Base-by-base conservation (phyloP, 257 asterid species). In the Solanum lycopersicoides region DNA sequence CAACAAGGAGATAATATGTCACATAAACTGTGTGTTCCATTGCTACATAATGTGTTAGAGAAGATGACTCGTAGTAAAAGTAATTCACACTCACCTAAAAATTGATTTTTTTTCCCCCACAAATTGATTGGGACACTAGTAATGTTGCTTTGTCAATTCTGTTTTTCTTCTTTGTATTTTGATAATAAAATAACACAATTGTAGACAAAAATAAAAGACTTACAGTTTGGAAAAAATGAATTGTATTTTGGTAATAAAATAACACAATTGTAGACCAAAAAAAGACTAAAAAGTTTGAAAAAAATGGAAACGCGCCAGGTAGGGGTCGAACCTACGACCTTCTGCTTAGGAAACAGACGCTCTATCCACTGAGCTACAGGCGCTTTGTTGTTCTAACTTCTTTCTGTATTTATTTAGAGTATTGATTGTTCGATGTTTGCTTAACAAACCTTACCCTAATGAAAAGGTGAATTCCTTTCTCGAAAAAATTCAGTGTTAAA, bases 311-410 rank as follows among this genome's bases (percentile, higher is more conserved):
- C 97, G 98, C 98, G 96, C 98, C 98, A 95, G 98, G 98, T 93
- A 95, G 98, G 96, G 98, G 95, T 94, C 96, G 98, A 94, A 94
- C 97, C 97, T 94, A 93, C 95, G 95, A 91, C 97, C 92, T 95
- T 96, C 98, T 94, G 98, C 98, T 96, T 94, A 94, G 98, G 96
- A 96, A 94, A 95, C 95, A 94, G 95, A 93, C 96, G 96, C 98
- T 95, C 98, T 95, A 94, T 95, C 98, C 98, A 92, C 99, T 95
- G 98, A 96, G 98, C 98, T 94, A 96, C 98, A 93, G 94, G 97
- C 97, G 95, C 98, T 47, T 37, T 6, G 39, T 5, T 37, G 39
- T 37, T 35, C 7, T 37, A 6, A 1, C 39, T 37, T 37, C 39
- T 37, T 37, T 37, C 39, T 37, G 2, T 37, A 37, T 37, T 0